Percentiles rank a stretch among this genome's conserved stretches.
phyloP scores from a whole-genome alignment of 2,329 filamentous ascomycete species.

The Claviceps monticola region DNA sequence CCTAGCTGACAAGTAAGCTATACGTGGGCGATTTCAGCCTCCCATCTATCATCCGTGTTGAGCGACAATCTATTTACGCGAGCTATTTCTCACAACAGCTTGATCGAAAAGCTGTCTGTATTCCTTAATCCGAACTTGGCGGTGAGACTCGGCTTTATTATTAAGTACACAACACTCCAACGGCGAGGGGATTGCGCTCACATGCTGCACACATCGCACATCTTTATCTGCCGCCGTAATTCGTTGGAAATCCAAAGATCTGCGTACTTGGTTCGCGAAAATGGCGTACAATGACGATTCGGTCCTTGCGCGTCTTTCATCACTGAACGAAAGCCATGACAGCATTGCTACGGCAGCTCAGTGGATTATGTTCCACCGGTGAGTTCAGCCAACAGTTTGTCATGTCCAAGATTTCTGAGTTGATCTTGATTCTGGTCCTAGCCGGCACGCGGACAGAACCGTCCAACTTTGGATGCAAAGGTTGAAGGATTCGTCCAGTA shows the following conservation, averaged over 20 bases:
- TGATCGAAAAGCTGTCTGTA: neutral
- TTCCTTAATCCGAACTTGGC: neutral
- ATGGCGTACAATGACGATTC: constrained; percentile 97
- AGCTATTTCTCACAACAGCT: neutral
- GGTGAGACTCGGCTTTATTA: neutral
- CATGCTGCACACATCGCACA: neutral
- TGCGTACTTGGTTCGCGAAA: neutral
- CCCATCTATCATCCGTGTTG: neutral
- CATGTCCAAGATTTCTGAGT: neutral
- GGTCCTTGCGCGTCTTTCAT: constrained; percentile 85
- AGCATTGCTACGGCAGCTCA: constrained; percentile 92
- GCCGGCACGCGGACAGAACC: constrained; percentile 83
- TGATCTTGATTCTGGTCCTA: constrained; percentile 22
- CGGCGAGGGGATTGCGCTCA: too few species aligned
- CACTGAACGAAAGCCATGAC: constrained; percentile 93
- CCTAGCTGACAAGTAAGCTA: neutral
- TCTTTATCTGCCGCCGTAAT: neutral
- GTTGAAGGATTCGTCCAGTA: constrained; percentile 72
- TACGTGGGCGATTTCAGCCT: neutral
- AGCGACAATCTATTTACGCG: neutral
- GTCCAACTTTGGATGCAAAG: constrained; percentile 85
- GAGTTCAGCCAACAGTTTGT: constrained; percentile 13
- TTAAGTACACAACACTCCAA: neutral
- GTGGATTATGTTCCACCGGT: constrained; percentile 99
- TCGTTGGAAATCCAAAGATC: neutral